phyloP scores from a whole-genome alignment of 164 flowering plant species.

The Vitis labrusca region DNA sequence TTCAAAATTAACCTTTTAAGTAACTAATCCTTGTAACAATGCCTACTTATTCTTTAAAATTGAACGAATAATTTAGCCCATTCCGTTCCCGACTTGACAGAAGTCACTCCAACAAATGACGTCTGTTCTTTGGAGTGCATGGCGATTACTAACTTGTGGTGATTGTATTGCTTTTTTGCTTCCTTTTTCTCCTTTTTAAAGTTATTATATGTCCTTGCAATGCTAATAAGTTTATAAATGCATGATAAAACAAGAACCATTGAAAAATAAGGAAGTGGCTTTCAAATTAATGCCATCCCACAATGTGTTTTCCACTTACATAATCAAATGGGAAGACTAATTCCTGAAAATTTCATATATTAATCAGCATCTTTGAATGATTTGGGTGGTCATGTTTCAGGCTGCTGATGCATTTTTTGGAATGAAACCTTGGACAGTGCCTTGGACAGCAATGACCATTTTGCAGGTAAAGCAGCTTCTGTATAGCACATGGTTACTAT shows the following conservation, averaged over 20 bases:
- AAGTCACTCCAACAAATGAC: no score
- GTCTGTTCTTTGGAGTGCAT: no score
- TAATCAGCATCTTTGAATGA: not conserved
- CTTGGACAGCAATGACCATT: slow-evolving; percentile 23
- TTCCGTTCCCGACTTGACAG: no score
- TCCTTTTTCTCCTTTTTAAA: not conserved
- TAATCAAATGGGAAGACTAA: not conserved
- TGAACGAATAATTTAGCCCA: no score
- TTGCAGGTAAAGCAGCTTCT: slow-evolving; percentile 12
- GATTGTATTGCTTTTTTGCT: not conserved
- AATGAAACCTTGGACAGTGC: slow-evolving; percentile 23
- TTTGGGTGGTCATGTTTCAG: slow-evolving; percentile 5
- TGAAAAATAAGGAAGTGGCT: not conserved
- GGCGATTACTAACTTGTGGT: not conserved
- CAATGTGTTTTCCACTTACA: not conserved
- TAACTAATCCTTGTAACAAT: no score
- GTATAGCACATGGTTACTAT: not conserved
- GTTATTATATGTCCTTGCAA: not conserved
- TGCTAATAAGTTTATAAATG: not conserved
- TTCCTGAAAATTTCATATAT: not conserved
- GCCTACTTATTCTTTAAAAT: no score
- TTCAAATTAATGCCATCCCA: not conserved
- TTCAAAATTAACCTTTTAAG: no score
- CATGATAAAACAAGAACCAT: not conserved
- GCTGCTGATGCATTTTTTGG: slow-evolving; percentile 11